Base-by-base conservation (phyloP, 805 yeast genomes). In the Ogataea pini region DNA sequence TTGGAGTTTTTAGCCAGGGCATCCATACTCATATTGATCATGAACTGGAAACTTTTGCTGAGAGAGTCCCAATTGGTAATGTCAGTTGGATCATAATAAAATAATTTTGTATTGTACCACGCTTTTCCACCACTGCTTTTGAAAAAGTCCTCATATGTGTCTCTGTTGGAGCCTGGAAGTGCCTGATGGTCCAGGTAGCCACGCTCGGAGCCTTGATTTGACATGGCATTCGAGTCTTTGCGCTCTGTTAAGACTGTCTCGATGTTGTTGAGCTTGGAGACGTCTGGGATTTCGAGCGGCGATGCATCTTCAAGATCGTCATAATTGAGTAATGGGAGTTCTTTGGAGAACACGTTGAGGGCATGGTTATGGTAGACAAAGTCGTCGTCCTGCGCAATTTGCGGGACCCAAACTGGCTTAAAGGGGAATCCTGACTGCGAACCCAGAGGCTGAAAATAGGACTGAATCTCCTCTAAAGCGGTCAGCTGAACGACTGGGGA, bases 41-140 rank as follows among this genome's bases (percentile, higher is more conserved):
- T 70, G 53, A 70, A 75, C 13, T 72, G 63, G 41, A 83, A 73
- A 5, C 73, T 70, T 42, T 75, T 77, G 37, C 72, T 69, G 34
- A 84, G 62, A 18, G 75, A 79, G 3, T 78, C 70, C 92, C 92
- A 86, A 9, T 72, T 71, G 17, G 72, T 68, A 19, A 84, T 69
- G 61, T 86, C 92, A 9, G 77, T 65, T 10, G 82, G 76, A 49
- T 82, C 83, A 47, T 72, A 72, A 59, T 83, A 83, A 60, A 85
- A 85, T 8, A 79, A 52, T 9, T 68, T 74, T 4, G 73, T 72
- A 37, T 49, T 44, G 37, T 49, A 52, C 43, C 59, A 51, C 8
- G 62, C 36, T n/a, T 50, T 39, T 56, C 46, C 51, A n/a, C 56
- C 53, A 13, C 42, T 37, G 8, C 45, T 40, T 14, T 36, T 29